Conservation (phyloP, 1,284 basidiomycete genomes). For the Ustilago crameri region DNA sequence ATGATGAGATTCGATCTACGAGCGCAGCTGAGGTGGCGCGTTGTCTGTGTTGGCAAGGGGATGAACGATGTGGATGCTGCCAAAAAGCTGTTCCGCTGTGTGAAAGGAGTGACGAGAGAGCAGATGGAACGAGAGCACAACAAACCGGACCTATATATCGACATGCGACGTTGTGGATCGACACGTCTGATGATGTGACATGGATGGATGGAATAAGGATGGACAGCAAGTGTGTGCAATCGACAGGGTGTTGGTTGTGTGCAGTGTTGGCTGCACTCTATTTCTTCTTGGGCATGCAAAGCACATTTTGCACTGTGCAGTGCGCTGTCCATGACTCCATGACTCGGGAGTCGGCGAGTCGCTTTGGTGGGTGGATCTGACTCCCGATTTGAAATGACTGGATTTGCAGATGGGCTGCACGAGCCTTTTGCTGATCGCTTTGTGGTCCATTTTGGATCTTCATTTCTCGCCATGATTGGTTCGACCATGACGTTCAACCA, state of each 20-base stretch:
- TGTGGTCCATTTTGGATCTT: background rate
- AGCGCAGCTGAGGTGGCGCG: conserved; percentile 37
- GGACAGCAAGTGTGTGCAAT: background rate
- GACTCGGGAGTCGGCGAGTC: conserved; percentile 35
- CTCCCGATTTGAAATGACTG: conserved; percentile 2
- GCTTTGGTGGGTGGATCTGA: background rate
- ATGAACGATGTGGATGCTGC: background rate
- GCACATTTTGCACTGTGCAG: conserved; percentile 1
- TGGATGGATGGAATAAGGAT: background rate
- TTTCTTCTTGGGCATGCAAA: background rate
- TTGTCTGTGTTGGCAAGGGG: background rate
- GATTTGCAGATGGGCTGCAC: conserved; percentile 10
- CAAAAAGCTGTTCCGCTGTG: background rate
- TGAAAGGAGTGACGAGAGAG: conserved; percentile 10
- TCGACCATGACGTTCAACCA: conserved; percentile 1
- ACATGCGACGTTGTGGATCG: conserved; percentile 25
- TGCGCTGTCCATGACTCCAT: conserved; percentile 1
- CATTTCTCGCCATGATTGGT: conserved; percentile 11
- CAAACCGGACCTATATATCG: conserved; percentile 17
- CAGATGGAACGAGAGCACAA: conserved; percentile 12
- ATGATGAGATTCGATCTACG: conserved; percentile 36
- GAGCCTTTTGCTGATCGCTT: conserved; percentile 14
- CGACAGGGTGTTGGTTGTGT: background rate
- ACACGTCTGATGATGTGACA: background rate
- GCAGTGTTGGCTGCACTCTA: no score